A percentile compares a stretch with the other conserved stretches of the same genome.
These are phyloP conservation scores for Botryotinia globosa DNA, from an alignment of 2,329 filamentous ascomycete genomes.

Conservation along the genomic window DNA sequence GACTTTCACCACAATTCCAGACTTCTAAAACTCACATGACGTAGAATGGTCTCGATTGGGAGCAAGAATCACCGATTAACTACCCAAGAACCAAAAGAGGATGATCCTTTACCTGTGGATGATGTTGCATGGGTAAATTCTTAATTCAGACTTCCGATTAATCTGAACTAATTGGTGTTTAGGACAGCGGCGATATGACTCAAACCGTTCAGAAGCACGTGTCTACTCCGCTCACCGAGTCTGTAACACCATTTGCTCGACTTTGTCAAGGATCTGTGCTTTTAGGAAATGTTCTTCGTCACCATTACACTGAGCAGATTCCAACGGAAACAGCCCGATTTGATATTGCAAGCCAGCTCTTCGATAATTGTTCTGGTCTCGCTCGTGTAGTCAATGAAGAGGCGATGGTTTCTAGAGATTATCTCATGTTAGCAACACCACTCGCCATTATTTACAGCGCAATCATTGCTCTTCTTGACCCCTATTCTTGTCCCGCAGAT, in stretches of 20 bases:
- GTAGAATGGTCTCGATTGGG: slow-evolving; percentile 36
- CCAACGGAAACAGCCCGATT: slow-evolving; percentile 30
- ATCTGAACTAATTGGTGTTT: slow-evolving; percentile 15
- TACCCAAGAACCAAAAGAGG: slow-evolving; percentile 34
- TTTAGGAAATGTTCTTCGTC: slow-evolving; percentile 39
- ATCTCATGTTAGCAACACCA: slow-evolving; percentile 31
- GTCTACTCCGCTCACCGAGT: slow-evolving; percentile 43
- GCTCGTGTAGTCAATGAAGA: slow-evolving; percentile 33
- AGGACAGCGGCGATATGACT: slow-evolving; percentile 42
- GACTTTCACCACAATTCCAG: not conserved
- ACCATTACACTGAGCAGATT: slow-evolving; percentile 33
- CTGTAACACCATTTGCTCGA: slow-evolving; percentile 50
- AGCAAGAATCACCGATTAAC: slow-evolving; percentile 34
- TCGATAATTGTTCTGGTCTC: slow-evolving; percentile 32
- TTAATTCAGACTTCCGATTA: not conserved
- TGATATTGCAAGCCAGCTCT: slow-evolving; percentile 31
- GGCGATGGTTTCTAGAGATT: slow-evolving; percentile 28
- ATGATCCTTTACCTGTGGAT: slow-evolving; percentile 31
- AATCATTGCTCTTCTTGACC: slow-evolving; percentile 40
- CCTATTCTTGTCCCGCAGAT: slow-evolving; percentile 39
- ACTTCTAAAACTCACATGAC: slow-evolving; percentile 20
- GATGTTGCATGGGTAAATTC: slow-evolving; percentile 44
- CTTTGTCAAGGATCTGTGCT: slow-evolving; percentile 44
- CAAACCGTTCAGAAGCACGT: slow-evolving; percentile 36
- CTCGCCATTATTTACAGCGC: slow-evolving; percentile 35